Base-by-base conservation (phyloP, 2,329 filamentous ascomycete genomes). In the Achaetomium macrosporum region DNA sequence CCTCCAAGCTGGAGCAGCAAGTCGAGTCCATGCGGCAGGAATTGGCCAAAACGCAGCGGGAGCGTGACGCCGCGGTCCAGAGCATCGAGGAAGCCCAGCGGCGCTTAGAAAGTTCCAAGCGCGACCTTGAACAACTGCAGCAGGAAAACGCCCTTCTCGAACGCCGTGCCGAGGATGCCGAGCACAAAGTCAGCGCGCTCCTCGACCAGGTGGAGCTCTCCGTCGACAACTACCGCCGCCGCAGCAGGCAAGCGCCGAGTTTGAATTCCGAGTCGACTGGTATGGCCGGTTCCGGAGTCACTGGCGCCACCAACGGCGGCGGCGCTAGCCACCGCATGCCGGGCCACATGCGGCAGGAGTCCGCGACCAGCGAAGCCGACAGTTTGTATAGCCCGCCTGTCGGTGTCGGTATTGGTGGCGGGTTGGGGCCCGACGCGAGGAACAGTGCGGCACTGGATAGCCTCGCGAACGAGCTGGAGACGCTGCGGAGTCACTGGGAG, bases 151-250 rank as follows among this genome's bases (percentile, higher is more conserved):
- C 74, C 0, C 73, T 85, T 35, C 81, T 99, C 3, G 91, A 97
- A 68, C 83, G 83, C 61, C 87, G 92, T 41, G 92, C 91, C 6
- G 77, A 82, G 47, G 92, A 96, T 67, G 93, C 93, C 1, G 93
- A 99, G 72, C 84, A 88, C 59, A 95, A 95, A 65, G 93, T 99
- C 19, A 89, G 88, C 31, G 81, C 96, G 64, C 82, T 99, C 46
- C 83, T 99, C 12, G 90, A 97, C 68, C 92, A 97, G 66, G 91
- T 99, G 36, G 92, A 95, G 69, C 83, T 84, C 39, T 95, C 90
- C 4, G 93, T 99, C 15, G 91, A 93, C 70, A 95, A 88, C 67
- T 97, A 97, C 70, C 87, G 93, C 51, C 87, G 93, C 39, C 90
- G 81, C 54, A 85, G 81, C 61, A 78, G 84, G 37, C 79, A 82